Evolutionary conservation across 805 yeast genomes (phyloP), one percentile per base, ranked within the genome.

Genomic region (Cyberlindnera misumaiensis): DNA sequence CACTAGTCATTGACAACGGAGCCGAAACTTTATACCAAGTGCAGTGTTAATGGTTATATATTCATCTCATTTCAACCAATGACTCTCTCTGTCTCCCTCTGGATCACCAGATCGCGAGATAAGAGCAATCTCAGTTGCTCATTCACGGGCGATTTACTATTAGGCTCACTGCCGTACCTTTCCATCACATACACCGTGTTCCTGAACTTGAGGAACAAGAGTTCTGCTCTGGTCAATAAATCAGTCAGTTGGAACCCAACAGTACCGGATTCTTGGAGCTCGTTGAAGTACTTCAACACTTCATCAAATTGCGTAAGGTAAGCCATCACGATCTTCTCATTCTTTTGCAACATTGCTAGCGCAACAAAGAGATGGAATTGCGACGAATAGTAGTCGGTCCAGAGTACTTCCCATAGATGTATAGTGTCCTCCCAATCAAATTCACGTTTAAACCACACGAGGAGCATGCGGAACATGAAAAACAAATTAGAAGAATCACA

Each of bases 381-480:
- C 5, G 93, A 79, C 0, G 90, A 75, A 53, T 85, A 79, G 52
- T 65, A 82, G 61, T 90, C 90, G 0, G 97, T 90, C 80, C 93
- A 86, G 34, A 93, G 65, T 3, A 83, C 78, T 55, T 90, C 98
- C 97, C 97, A 90, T n/a, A 90, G 67, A 22, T 73, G 66, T 54
- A 83, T 63, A 1, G 86, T 83, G 39, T 85, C 85, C 34, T 74
- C 75, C 73, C 90, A 84, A 20, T 71, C 73, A 46, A 93, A 81
- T 54, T 93, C 98, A 35, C 98, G 75, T 58, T 93, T 93, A 58
- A 75, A 93, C 96, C 96, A 89, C 3, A 93, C 97, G 29, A 93
- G 66, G 12, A 93, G 64, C 97, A 93, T 90, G 43, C 97, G 68
- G 67, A 93, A 93, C 52, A 89, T 88, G 68, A 93, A 93, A 56